Evolutionary conservation across 352 stramenopile species (phyloP).

Genomic region (Lagenidium giganteum): DNA sequence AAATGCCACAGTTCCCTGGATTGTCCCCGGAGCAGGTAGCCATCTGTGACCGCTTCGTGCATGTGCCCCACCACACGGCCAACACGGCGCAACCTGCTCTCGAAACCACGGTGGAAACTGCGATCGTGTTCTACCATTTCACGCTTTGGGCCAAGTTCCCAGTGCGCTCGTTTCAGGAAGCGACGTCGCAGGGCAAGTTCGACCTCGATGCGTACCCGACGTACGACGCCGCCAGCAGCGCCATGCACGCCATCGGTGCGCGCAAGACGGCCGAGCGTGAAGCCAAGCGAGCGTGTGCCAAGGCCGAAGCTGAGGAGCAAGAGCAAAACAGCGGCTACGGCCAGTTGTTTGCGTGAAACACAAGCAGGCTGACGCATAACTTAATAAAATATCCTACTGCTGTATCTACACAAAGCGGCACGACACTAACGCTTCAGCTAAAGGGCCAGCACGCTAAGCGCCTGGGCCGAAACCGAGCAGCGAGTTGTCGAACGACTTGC

Average conservation of each 20-base stretch:
- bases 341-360: no score
- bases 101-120: conserved; percentile 58
- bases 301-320: conserved; percentile 30
- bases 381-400: not conserved
- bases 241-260: conserved; percentile 22
- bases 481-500: conserved; percentile 47
- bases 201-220: conserved; percentile 59
- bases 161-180: conserved; percentile 54
- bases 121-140: conserved; percentile 67
- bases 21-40: conserved; percentile 53
- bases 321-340: conserved; percentile 29
- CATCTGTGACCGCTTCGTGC: conserved; percentile 65
- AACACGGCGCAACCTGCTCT: conserved; percentile 29
- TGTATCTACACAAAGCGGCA: not conserved
- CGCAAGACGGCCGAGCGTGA: conserved; percentile 43
- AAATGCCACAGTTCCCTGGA: conserved; percentile 22
- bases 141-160: conserved; percentile 52
- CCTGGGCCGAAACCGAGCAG: conserved; percentile 37
- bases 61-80: conserved; percentile 48
- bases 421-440: conserved; percentile 5
- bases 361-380: conserved; percentile 1
- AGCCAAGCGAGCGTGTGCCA: conserved; percentile 32
- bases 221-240: conserved; percentile 17
- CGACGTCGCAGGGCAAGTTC: conserved; percentile 73
- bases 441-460: conserved; percentile 1